These are phyloP conservation scores for Daucus carota DNA, from an alignment of 129 eudicot species.

Conservation along the genomic window DH1_v3.0 NC_030386.2:29826001-29826500, in stretches of 20 bases:
- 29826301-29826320: not conserved
- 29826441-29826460: not conserved
- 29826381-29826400: not conserved
- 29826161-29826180: not conserved
- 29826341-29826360: not conserved
- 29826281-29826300: not conserved
- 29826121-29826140: not conserved
- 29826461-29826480: not conserved
- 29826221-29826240: not conserved
- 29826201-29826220: not conserved
- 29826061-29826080: not conserved
- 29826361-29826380: not conserved
- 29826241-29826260: not conserved
- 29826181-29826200: not conserved
- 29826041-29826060: not conserved
- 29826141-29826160: not conserved
- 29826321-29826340: not conserved
- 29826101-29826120: not conserved
- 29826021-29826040: not conserved
- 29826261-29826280: not conserved
- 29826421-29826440: too few species aligned
- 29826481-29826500: not conserved
- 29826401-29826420: not conserved
- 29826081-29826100: not conserved
- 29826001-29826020: not conserved